These are phyloP conservation scores for Uronychia setigera DNA, from an alignment of 73 alveolate genomes.

Conservation along the genomic window DNA sequence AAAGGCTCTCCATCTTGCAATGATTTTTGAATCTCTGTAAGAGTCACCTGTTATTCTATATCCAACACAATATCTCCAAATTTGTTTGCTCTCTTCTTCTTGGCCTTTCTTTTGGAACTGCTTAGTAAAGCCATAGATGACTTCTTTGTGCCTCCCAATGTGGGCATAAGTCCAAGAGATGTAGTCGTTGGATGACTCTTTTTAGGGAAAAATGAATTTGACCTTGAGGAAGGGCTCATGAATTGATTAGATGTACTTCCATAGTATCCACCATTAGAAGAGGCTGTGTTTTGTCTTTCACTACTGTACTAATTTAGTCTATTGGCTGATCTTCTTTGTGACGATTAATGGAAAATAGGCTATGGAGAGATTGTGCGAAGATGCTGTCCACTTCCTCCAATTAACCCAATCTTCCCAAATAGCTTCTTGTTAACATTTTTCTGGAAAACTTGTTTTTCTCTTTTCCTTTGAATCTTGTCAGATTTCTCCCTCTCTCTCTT, in stretches of 20 bases:
- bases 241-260: not conserved
- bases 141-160: not conserved
- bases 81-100: not conserved
- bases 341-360: not conserved
- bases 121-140: not conserved
- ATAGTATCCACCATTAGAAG: not conserved
- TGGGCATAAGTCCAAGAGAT: not conserved
- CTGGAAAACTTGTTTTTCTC: not conserved
- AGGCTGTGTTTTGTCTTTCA: not conserved
- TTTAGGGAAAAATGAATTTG: not conserved
- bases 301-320: not conserved
- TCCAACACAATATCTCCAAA: not conserved
- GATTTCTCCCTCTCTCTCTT: too few relatives aligned
- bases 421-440: not conserved
- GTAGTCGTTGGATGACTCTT: not conserved
- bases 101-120: not conserved
- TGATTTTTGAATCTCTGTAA: not conserved
- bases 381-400: conserved; percentile 1
- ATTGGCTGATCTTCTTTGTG: not conserved
- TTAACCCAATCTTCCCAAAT: not conserved
- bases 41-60: not conserved
- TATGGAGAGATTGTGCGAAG: not conserved
- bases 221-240: not conserved
- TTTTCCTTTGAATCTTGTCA: not conserved
- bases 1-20: not conserved